phyloP scores from a whole-genome alignment of 441 rosid species.

The Populus hybrid region DNA sequence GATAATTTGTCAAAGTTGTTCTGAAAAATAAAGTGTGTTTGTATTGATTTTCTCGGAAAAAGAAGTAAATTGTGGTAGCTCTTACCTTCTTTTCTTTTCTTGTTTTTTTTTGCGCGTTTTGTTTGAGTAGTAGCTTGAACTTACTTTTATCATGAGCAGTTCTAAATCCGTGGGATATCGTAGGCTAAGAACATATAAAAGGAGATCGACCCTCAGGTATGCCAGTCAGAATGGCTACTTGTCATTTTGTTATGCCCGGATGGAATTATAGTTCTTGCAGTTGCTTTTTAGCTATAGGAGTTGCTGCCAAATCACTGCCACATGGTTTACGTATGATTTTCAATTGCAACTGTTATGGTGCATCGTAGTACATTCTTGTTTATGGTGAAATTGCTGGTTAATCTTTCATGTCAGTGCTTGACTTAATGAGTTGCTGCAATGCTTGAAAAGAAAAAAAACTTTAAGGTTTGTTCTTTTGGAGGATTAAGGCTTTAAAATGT shows the following conservation, averaged over 20 bases:
- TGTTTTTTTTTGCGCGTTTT: neutral
- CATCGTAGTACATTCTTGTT: neutral
- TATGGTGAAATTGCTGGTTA: neutral
- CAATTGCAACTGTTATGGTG: too few relatives aligned
- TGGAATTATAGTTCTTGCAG: neutral
- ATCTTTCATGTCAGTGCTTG: neutral
- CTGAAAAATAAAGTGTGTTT: neutral
- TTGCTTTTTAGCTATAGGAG: too few relatives aligned
- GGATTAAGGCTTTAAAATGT: neutral
- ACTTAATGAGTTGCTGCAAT: neutral
- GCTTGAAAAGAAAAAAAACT: neutral
- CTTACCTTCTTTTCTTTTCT: too few relatives aligned
- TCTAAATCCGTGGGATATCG: neutral
- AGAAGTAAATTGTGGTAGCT: neutral
- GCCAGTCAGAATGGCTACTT: neutral
- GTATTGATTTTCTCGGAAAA: neutral
- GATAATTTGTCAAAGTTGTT: neutral
- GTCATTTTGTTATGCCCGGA: too few relatives aligned
- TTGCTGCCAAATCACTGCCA: too few relatives aligned
- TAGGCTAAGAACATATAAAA: neutral
- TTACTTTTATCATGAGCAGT: neutral
- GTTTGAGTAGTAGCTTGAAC: neutral
- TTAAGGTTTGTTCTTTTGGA: neutral
- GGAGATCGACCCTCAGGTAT: neutral
- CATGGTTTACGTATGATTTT: too few relatives aligned